Base-by-base conservation (phyloP, 176 grass and related monocot genomes). In the Juncus effusus region DNA sequence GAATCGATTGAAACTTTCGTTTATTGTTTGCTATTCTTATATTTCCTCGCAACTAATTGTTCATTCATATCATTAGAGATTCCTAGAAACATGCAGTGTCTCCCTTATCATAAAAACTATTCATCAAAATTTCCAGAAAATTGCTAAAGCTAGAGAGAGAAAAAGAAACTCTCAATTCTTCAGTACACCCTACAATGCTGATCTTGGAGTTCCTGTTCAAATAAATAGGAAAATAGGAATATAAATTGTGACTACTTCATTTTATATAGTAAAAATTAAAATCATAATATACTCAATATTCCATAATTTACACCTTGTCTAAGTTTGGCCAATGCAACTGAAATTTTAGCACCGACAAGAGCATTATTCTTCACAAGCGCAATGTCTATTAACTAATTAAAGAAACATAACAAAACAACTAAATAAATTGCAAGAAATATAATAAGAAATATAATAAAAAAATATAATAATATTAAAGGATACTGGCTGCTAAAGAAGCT, bases 321-420 rank as follows among this genome's bases (percentile, higher is more conserved):
- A 67, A 92, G 72, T 65, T 82, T 59, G 55, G 85, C 82, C 51
- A 97, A 83, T 35, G 88, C 80, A 42, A 89, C 78, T 8, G 93
- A 83, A 83, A 92, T 77, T 77, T 74, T 83, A 10, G 82, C 88
- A 72, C 93, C 93, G 12, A 81, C 12, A 66, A 75, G 63, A 75
- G 93, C 93, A 78, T 97, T 97, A 41, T 97, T 92, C 77, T 97
- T 97, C 71, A 97, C 82, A 82, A 97, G 93, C 61, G 88, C 85
- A 36, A 92, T 92, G 59, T 97, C 88, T 97, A 67, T 56, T 69
- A 8, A 38, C 41, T 10, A 36, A 37, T 97, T 77, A 97, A 76
- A 79, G 77, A 62, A 57, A 28, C 40, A 56, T 59, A 56, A 36
- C 9, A 54, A 52, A 44, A 44, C 13, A 42, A 28, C 19, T 28